Evolutionary conservation across 129 eudicot genomes (phyloP).

Genomic region (Kitagawia praeruptora): DNA sequence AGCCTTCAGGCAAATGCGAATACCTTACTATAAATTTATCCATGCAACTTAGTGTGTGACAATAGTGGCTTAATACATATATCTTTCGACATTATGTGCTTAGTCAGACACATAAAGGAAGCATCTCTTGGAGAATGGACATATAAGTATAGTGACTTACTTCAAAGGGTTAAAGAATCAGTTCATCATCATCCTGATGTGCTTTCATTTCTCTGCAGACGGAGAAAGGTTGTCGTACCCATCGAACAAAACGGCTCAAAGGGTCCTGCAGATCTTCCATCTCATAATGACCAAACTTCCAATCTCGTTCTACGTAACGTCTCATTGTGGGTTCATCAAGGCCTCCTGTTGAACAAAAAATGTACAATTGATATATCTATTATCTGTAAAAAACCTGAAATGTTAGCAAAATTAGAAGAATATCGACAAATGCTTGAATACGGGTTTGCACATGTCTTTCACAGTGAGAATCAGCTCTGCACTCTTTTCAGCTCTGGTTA

Average conservation of each 20-base stretch:
- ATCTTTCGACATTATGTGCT: neutral
- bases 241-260: constrained; percentile 61
- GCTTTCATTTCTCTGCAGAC: constrained; percentile 32
- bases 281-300: constrained; percentile 95
- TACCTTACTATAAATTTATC: too few relatives aligned
- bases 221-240: constrained; percentile 35
- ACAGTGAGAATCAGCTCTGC: neutral
- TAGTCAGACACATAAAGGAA: neutral
- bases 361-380: neutral
- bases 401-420: neutral
- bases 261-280: constrained; percentile 96
- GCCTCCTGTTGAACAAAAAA: constrained; percentile 47
- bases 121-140: neutral
- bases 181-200: constrained; percentile 32
- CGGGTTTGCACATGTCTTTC: neutral
- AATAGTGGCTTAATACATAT: too few relatives aligned
- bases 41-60: too few relatives aligned
- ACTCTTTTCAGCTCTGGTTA: too few relatives aligned
- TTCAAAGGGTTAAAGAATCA: constrained; percentile 30
- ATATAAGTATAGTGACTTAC: constrained; percentile 13
- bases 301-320: constrained; percentile 57
- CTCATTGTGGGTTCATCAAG: constrained; percentile 78
- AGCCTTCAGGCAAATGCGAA: too few relatives aligned
- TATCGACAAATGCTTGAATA: neutral
- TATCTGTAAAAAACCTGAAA: neutral